Evolutionary conservation across 495 filamentous ascomycete species (phyloP).

Genomic region (Bathelium albidoporum): DNA sequence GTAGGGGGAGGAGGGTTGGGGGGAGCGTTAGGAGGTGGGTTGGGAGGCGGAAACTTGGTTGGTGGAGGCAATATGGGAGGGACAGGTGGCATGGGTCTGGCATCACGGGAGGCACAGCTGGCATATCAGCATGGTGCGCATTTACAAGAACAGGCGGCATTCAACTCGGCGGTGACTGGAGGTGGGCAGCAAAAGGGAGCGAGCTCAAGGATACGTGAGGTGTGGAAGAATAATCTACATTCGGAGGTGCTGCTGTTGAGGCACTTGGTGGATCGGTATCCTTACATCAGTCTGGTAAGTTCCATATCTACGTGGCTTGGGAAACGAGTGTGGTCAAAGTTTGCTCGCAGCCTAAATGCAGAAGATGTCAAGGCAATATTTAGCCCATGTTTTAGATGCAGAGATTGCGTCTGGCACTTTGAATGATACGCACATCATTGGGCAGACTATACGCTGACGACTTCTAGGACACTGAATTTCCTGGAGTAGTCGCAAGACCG

Average conservation of each 20-base stretch:
- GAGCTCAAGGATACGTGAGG: constrained; percentile 65
- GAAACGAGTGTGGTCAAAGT: too few species aligned
- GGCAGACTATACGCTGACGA: not conserved
- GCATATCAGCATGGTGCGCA: constrained; percentile 70
- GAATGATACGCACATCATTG: not conserved
- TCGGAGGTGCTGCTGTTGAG: constrained; percentile 78
- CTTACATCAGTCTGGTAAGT: constrained; percentile 91
- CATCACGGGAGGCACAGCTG: constrained; percentile 80
- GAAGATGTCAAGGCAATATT: too few species aligned
- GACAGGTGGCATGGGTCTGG: constrained; percentile 58
- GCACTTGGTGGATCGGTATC: constrained; percentile 74
- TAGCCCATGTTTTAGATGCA: not conserved
- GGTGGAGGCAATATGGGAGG: not conserved
- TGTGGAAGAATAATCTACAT: constrained; percentile 85
- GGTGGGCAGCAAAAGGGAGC: constrained; percentile 44
- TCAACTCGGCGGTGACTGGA: constrained; percentile 18
- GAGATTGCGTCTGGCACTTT: not conserved
- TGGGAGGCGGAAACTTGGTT: not conserved
- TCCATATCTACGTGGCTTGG: too few species aligned
- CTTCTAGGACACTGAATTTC: constrained; percentile 87
- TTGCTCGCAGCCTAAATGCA: too few species aligned
- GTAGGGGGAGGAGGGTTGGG: constrained; percentile 20
- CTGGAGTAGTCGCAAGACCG: constrained; percentile 86
- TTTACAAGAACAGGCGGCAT: constrained; percentile 54
- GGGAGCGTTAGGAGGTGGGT: not conserved